Percentiles rank a stretch among this genome's conserved stretches.
These are phyloP conservation scores for Tripterygium wilfordii DNA, from an alignment of 177 flowering plant species.

Conservation along the genomic window DNA sequence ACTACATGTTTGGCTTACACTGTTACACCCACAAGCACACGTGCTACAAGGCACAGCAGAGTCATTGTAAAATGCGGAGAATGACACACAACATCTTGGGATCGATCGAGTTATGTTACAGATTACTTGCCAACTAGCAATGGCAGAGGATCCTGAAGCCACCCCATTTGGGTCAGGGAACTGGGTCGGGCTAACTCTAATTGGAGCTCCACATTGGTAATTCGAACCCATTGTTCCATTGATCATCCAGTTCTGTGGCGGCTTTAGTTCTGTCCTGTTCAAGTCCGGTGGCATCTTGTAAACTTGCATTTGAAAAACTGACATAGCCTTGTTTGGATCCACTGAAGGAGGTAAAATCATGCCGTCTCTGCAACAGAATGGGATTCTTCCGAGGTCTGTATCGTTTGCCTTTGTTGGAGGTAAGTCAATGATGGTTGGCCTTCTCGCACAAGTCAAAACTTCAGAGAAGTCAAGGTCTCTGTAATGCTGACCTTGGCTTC, in stretches of 20 bases:
- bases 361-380: slow-evolving; percentile 75
- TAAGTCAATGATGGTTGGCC: slow-evolving; percentile 72
- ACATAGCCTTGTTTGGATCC: slow-evolving; percentile 63
- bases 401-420: slow-evolving; percentile 61
- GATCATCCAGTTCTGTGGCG: slow-evolving; percentile 85
- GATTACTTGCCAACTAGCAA: slow-evolving; percentile 88
- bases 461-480: slow-evolving; percentile 50
- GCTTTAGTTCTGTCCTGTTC: slow-evolving; percentile 51
- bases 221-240: slow-evolving; percentile 66
- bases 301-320: slow-evolving; percentile 66
- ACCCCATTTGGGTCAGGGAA: slow-evolving; percentile 61
- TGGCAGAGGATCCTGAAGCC: slow-evolving; percentile 34
- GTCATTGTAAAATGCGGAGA: slow-evolving; percentile 78
- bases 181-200: slow-evolving; percentile 64
- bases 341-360: slow-evolving; percentile 61
- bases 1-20: slow-evolving; percentile 42
- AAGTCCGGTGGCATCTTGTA: slow-evolving; percentile 81
- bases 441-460: slow-evolving; percentile 54
- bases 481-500: slow-evolving; percentile 52
- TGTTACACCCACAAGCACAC: slow-evolving; percentile 85
- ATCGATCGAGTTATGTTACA: slow-evolving; percentile 73
- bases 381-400: slow-evolving; percentile 49
- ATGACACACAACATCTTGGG: slow-evolving; percentile 90
- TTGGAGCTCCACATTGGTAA: slow-evolving; percentile 75
- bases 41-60: slow-evolving; percentile 81